phyloP scores from a whole-genome alignment of 305 asterid genomes.

The Ajuga reptans region DNA sequence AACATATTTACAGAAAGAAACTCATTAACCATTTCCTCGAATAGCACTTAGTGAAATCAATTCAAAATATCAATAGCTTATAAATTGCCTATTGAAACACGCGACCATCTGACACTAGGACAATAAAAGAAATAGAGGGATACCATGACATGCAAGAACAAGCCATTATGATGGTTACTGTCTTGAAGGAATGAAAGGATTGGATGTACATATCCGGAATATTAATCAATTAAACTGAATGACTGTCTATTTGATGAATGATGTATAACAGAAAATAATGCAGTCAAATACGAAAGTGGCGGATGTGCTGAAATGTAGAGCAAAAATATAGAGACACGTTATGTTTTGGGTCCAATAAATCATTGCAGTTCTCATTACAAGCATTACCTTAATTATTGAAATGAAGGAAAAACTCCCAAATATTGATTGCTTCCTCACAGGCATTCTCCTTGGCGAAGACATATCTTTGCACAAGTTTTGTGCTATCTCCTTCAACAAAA shows the following conservation, averaged over 20 bases:
- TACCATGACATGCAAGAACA: slow-evolving; percentile 4
- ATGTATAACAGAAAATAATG: neutral
- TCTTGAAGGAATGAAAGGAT: neutral
- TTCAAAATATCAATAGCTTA: neutral
- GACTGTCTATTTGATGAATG: neutral
- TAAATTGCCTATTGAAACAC: neutral
- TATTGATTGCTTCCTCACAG: slow-evolving; percentile 43
- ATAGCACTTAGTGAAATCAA: neutral
- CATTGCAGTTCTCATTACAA: slow-evolving; percentile 1
- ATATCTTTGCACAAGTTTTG: slow-evolving; percentile 71
- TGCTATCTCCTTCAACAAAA: slow-evolving; percentile 89
- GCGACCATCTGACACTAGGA: slow-evolving; percentile 4
- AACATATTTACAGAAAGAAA: neutral
- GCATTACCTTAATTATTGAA: slow-evolving; percentile 62
- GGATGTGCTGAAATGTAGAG: neutral
- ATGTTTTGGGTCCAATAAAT: slow-evolving; percentile 9
- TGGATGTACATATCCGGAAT: neutral
- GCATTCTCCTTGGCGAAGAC: slow-evolving; percentile 44
- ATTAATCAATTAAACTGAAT: neutral
- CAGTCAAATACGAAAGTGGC: slow-evolving; percentile 3
- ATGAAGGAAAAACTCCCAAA: slow-evolving; percentile 43
- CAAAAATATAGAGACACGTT: neutral
- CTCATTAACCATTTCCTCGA: neutral
- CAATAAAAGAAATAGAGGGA: neutral
- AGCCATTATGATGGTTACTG: neutral